Evolutionary conservation across 2,329 filamentous ascomycete genomes (phyloP).

Genomic region (Phoma herbarum): DNA sequence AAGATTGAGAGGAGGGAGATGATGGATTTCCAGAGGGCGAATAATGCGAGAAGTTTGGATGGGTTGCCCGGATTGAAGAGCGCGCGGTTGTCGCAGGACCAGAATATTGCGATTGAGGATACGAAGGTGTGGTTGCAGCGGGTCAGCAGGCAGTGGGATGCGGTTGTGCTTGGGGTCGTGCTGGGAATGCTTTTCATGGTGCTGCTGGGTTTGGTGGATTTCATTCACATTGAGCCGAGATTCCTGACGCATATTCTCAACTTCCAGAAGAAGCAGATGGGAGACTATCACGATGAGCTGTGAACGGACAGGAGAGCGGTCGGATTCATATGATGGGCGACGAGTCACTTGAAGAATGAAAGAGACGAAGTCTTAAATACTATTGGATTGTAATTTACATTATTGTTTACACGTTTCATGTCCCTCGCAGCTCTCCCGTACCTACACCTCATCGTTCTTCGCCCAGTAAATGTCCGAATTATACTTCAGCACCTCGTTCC

Average conservation of each 20-base stretch:
- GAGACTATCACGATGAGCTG: slow-evolving; percentile 14
- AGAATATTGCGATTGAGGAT: slow-evolving; percentile 59
- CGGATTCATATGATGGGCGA: not conserved
- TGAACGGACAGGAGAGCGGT: not conserved
- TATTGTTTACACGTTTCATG: not conserved
- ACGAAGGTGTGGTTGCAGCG: slow-evolving; percentile 38
- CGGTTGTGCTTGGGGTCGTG: slow-evolving; percentile 30
- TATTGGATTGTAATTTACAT: slow-evolving; percentile 12
- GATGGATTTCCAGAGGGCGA: slow-evolving; percentile 64
- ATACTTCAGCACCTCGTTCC: slow-evolving; percentile 75
- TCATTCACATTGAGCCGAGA: slow-evolving; percentile 26
- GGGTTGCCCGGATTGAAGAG: slow-evolving; percentile 42
- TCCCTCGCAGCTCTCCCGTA: not conserved
- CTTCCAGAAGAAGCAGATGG: slow-evolving; percentile 38
- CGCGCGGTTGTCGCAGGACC: slow-evolving; percentile 58
- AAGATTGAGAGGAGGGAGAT: slow-evolving; percentile 61
- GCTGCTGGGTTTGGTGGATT: slow-evolving; percentile 27
- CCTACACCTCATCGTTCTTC: not conserved
- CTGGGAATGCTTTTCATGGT: slow-evolving; percentile 36
- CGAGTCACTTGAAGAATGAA: not conserved
- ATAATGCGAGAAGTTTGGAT: slow-evolving; percentile 56
- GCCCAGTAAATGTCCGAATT: slow-evolving; percentile 67
- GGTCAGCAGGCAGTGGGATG: slow-evolving; percentile 38
- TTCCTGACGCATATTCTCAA: slow-evolving; percentile 36
- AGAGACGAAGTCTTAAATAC: not conserved